Conservation (phyloP, 1,139 yeast species). For the Sugiyamaella japonica region DNA sequence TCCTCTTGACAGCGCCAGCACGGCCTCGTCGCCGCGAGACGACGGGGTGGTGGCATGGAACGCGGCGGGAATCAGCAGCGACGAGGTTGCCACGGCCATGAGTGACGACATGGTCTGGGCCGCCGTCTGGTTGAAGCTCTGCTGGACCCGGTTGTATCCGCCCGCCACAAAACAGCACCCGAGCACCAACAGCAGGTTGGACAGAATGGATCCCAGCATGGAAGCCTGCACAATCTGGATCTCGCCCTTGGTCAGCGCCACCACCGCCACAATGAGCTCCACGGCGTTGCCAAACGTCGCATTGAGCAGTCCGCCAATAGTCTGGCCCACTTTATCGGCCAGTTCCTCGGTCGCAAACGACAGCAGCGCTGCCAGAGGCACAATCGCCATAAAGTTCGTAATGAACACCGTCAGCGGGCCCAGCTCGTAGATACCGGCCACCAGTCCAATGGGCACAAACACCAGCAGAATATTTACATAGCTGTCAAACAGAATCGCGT, state of each 20-base stretch:
- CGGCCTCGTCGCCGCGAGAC: constrained; percentile 47
- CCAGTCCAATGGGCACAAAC: constrained; percentile 85
- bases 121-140: constrained; percentile 88
- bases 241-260: constrained; percentile 83
- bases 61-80: constrained; percentile 91
- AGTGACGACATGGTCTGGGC: constrained; percentile 97
- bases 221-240: constrained; percentile 91
- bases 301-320: constrained; percentile 87
- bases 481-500: constrained; percentile 41
- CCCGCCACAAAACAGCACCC: constrained; percentile 97
- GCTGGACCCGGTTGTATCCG: constrained; percentile 82
- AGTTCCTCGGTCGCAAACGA: constrained; percentile 94
- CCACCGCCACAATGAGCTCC: constrained; percentile 88
- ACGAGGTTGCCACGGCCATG: constrained; percentile 86
- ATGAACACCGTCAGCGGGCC: constrained; percentile 62
- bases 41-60: constrained; percentile 80
- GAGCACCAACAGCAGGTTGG: constrained; percentile 81
- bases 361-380: constrained; percentile 86
- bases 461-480: constrained; percentile 75
- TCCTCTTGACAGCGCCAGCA: constrained; percentile 79
- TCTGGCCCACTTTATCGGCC: constrained; percentile 80
- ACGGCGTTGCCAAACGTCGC: constrained; percentile 96
- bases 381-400: constrained; percentile 83
- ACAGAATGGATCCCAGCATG: constrained; percentile 90
- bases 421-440: constrained; percentile 62